Base-by-base conservation (phyloP, 2,329 filamentous ascomycete species). In the Pseudogymnoascus sp. region DNA sequence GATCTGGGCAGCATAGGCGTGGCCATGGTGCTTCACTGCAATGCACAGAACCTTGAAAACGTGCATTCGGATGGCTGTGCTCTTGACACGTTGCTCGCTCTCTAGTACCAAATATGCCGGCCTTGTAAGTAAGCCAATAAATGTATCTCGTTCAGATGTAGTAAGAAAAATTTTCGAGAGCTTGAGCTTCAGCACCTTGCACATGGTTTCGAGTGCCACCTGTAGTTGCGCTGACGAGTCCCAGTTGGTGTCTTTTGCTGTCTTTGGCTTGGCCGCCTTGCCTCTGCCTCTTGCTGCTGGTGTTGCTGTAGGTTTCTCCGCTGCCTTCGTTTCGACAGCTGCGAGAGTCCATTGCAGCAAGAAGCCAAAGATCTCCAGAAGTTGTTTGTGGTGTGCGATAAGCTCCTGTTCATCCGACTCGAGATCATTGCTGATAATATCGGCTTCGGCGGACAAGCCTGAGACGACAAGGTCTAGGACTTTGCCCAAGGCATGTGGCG, bases 31-130 rank as follows among this genome's bases (percentile, higher is more conserved):
- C 77, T 99, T 99, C 63, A 99, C 86, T 36, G 95, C 92, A 68
- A 97, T 90, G 71, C 94, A 99, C 6, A 99, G 78, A 18, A 97
- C 91, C 74, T 96, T 96, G 80, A 97, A 99, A 62, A 89, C 90
- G 75, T 97, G 92, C 90, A 97, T 97, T 57, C 92, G 86, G 64
- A 97, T 93, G 4, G 88, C 80, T 25, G 87, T 94, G 69, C 83
- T 89, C 78, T 97, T 99, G 66, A 92, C 88, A 64, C 94, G 84
- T 71, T 92, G 87, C 74, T 99, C 94, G 73, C 89, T 97, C 76
- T 99, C 94, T 41, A 99, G 80, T 22, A 99, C 83, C 75, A 97
- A 84, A 74, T 97, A 99, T 9, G 96, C 89, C 1, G 94, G 92
- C 38, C 94, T 83, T 0, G 94, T 97, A 67, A 99, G 88, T 0